phyloP scores from a whole-genome alignment of 768 basidiomycete genomes.

The Panellus pusillus region DNA sequence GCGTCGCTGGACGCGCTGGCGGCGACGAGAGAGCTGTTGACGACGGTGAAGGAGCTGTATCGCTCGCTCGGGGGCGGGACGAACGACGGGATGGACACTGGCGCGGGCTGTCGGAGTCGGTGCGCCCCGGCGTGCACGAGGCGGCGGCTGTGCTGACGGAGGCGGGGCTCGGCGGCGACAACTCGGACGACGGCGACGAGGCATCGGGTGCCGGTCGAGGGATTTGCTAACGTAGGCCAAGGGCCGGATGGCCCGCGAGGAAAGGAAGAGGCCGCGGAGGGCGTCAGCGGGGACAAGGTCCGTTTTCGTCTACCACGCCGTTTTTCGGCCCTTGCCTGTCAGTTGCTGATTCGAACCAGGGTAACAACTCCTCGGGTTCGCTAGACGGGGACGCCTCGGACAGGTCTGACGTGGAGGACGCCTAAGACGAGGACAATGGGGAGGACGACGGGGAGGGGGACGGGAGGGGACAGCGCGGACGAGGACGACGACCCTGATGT shows the following conservation, averaged over 20 bases:
- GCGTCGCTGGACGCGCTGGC: conserved; percentile 6
- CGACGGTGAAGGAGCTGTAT: too few species aligned
- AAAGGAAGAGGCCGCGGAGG: conserved; percentile 23
- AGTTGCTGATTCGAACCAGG: too few species aligned
- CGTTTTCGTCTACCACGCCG: not conserved
- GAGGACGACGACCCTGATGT: conserved; percentile 51
- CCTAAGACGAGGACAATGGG: conserved; percentile 65
- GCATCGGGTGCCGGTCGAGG: not conserved
- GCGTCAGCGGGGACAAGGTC: conserved; percentile 21
- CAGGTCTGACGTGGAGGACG: conserved; percentile 61
- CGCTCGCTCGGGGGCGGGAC: too few species aligned
- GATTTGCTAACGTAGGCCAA: conserved; percentile 8
- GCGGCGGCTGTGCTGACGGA: conserved; percentile 7
- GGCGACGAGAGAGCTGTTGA: conserved; percentile 59
- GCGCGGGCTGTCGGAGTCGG: conserved; percentile 5
- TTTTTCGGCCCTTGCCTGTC: not conserved
- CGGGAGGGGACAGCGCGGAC: too few species aligned
- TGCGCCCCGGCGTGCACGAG: conserved; percentile 9
- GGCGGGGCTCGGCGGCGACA: not conserved
- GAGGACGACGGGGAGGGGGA: too few species aligned
- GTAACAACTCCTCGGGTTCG: conserved; percentile 41
- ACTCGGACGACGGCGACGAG: not conserved
- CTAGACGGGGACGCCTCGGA: conserved; percentile 60
- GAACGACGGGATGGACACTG: not conserved
- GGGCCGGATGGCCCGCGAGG: conserved; percentile 22